Evolutionary conservation across 352 stramenopile species (phyloP), one percentile per base, ranked within the genome.

Genomic region (Pythium dissotocum): DNA sequence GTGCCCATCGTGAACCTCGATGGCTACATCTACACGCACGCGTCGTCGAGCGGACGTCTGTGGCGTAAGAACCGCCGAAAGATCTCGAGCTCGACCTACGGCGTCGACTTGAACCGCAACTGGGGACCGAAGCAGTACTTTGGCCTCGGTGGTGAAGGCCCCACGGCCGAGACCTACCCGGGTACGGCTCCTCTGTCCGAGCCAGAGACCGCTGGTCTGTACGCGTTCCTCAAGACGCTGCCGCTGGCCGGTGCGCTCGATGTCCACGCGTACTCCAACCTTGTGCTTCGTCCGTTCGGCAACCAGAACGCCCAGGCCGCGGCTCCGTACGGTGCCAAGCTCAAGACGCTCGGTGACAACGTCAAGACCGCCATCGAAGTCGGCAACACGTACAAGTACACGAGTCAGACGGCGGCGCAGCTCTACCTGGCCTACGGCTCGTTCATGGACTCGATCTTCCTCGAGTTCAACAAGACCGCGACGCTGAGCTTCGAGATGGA

Each of bases 211-310:
- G 8, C 16, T 14, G 36, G 36, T 44, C 36, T 44, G 36, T 44
- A 44, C 36, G 16, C 12, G 8, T 44, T 16, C 36, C 36, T 44
- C 36, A 44, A 44, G 36, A 44, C 36, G 36, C 36, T 44, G 36
- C 36, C 36, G 12, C 36, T 44, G 10, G 36, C 36, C 12, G 36
- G 36, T 44, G 36, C 36, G 6, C 12, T 44, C 8, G 36, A 44
- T 44, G 36, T 44, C 8, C 36, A 44, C 36, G 36, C 36, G 6
- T 44, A 44, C 36, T 44, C 36, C 36, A 44, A 24, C 7, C 36
- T 67, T 10, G 30, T 77, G n/a, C 44, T 77, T 10, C 66, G 61
- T 36, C 59, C 71, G 2, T 75, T 66, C 36, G 66, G 57, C 30
- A 66, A 74, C 56, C 59, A 56, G 32, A 16, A 36, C 8, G 49